Conservation (phyloP, 1,284 basidiomycete species). For the Moesziomyces aphidis region DNA sequence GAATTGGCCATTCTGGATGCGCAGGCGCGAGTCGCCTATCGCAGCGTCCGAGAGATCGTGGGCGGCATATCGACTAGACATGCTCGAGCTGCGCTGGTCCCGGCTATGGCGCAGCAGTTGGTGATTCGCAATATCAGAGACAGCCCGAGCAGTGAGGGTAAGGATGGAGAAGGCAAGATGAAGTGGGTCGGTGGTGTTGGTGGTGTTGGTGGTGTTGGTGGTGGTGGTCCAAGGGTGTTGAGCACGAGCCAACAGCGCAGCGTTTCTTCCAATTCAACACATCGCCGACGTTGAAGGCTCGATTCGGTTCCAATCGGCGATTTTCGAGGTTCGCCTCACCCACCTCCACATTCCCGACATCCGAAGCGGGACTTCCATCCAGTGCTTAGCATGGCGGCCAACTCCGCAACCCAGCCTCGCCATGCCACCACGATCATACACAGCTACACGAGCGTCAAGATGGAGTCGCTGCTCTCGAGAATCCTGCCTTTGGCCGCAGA, state of each 20-base stretch:
- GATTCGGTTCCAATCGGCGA: too few species aligned
- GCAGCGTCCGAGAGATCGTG: conserved; percentile 50
- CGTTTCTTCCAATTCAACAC: background rate
- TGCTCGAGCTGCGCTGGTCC: background rate
- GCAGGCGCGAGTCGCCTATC: conserved; percentile 38
- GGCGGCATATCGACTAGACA: conserved; percentile 37
- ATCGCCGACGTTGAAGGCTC: too few species aligned
- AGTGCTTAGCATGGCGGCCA: background rate
- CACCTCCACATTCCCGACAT: conserved; percentile 31
- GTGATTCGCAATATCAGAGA: too few species aligned
- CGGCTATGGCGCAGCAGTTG: background rate
- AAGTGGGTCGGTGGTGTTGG: background rate
- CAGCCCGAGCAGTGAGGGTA: background rate
- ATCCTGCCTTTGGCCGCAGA: conserved; percentile 30
- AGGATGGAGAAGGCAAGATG: background rate
- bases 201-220: too few species aligned
- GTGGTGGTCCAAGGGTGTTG: too few species aligned
- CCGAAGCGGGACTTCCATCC: conserved; percentile 2
- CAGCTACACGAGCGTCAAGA: background rate
- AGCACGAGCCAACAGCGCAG: background rate
- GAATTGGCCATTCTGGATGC: conserved; percentile 53
- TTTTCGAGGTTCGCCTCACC: background rate
- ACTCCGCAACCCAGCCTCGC: background rate
- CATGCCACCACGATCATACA: background rate
- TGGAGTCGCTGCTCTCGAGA: conserved; percentile 8